Conservation (phyloP, 306 rosid species). For the Prunus mongolica region DNA sequence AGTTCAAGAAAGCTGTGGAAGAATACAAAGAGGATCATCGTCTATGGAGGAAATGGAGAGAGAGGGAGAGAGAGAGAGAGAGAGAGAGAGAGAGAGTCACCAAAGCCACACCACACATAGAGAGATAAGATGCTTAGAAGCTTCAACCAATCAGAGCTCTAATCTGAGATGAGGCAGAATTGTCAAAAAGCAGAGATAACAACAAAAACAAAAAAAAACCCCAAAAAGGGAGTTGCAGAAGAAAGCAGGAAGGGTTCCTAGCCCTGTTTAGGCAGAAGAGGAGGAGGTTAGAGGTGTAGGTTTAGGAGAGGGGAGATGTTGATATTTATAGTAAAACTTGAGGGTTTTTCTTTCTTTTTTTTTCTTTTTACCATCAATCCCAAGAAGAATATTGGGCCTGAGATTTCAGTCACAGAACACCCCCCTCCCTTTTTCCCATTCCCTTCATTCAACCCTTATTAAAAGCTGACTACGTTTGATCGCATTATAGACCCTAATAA, state of each 20-base stretch:
- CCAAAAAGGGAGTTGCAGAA: background rate
- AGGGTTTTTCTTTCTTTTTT: constrained; percentile 20
- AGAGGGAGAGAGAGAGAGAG: background rate
- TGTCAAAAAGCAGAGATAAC: constrained; percentile 1
- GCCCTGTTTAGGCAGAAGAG: background rate
- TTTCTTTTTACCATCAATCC: constrained; percentile 57
- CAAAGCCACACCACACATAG: background rate
- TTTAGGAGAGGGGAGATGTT: constrained; percentile 31
- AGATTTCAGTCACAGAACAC: constrained; percentile 45
- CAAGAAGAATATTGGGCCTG: constrained; percentile 94
- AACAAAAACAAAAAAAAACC: background rate
- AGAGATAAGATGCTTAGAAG: constrained; percentile 3
- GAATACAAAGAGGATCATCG: constrained; percentile 69
- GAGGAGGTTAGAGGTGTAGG: constrained; percentile 35
- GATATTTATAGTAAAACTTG: constrained; percentile 61
- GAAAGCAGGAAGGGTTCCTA: background rate
- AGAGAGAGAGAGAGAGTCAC: background rate
- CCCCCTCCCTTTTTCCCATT: constrained; percentile 22
- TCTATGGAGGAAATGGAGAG: background rate
- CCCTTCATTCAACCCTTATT: constrained; percentile 26
- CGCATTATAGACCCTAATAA: constrained; percentile 13
- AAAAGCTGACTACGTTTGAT: constrained; percentile 57
- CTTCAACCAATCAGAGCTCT: constrained; percentile 17
- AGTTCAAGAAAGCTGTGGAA: constrained; percentile 99
- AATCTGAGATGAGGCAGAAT: constrained; percentile 14